Base-by-base conservation (phyloP, 768 basidiomycete species). In the Holtermanniella nyarrowii region DNA sequence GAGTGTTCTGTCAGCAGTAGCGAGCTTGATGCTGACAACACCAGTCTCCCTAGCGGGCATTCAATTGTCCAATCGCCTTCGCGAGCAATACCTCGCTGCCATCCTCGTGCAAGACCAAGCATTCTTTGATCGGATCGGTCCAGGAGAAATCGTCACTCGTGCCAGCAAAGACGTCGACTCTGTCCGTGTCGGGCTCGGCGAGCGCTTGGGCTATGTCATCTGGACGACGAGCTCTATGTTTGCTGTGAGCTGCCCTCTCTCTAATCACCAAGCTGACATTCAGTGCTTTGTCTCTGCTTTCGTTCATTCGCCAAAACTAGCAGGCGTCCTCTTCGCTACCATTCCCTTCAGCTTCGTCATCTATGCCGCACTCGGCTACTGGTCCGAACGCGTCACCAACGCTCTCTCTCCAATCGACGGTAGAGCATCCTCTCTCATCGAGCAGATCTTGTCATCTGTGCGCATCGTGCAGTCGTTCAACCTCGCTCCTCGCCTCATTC, bases 391-490 rank as follows among this genome's bases (percentile, higher is more conserved):
- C 11, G 52, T 59, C 12, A 43, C 54, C 4, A 46, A 42, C 5
- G 23, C 49, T 0, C 52, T 50, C 18, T 47, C 47, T 22, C 27
- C 41, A 5, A 26, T 63, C 3, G 62, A 63, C 48, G 61, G 60
- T 16, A 54, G 52, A n/a, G 49, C 58, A 18, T 59, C 62, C 4
- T 56, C 56, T 22, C 50, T 60, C 18, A 57, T 60, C 49, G 68
- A 70, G 46, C 63, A 67, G 39, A 52, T 67, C 31, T 49, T 70
- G 2, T 58, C 61, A 20, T 63, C 63, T 1, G 55, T 63, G 44
- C 52, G 68, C 10, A 58, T 63, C 48, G 58, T 63, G 22, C 66
- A 67, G 47, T 60, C 63, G 4, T 65, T 69, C 49, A 51, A 61
- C 42, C 55, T 61, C 22, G 53, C 27, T 4, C 42, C 49, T 1